Base-by-base conservation (phyloP, 495 filamentous ascomycete species). In the Hypoxylon intermedium region DNA sequence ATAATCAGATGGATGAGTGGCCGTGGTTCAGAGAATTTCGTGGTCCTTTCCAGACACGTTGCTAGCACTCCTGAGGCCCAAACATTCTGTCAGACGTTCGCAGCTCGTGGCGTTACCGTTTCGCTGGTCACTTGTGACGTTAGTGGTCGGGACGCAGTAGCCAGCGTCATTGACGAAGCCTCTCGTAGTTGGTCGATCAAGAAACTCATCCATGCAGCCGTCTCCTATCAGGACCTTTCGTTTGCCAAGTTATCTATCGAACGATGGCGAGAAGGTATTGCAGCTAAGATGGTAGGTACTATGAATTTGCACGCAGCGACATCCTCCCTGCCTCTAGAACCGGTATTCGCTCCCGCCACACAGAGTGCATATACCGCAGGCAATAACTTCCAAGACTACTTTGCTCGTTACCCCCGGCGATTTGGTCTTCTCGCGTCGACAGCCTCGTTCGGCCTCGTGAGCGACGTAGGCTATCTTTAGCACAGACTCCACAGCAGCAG, bases 301-400 rank as follows among this genome's bases (percentile, higher is more conserved):
- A 67, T 61, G 64, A 74, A 83, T 49, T 45, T 85, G 6, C 82
- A 85, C 46, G 48, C 79, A 6, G 33, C 46, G 0, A 61, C 36
- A 2, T 1, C 28, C 56, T 79, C 38, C 0, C 28, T 24, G 41
- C 46, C 31, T n/a, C 72, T 84, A 0, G 82, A 75, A 1, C 77
- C 75, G 1, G 61, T 78, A 0, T 64, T 79, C n/a, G 84, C 83
- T 0, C 74, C 63, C 9, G 55, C 71, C 3, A 77, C 77, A 0
- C 83, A 87, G 60, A 67, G 75, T 7, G 78, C 79, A 7, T 87
- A 87, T 53, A 74, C 78, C 1, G 81, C 82, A 1, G 80, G 76
- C 4, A 84, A 83, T 58, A 76, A 77, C 6, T 86, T 79, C 59
- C 67, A 80, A 4, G 81, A 79, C 26, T 56, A 65, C 0, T 72